phyloP scores from a whole-genome alignment of 2,329 filamentous ascomycete species.

The Chaetothyriales sp. region DNA sequence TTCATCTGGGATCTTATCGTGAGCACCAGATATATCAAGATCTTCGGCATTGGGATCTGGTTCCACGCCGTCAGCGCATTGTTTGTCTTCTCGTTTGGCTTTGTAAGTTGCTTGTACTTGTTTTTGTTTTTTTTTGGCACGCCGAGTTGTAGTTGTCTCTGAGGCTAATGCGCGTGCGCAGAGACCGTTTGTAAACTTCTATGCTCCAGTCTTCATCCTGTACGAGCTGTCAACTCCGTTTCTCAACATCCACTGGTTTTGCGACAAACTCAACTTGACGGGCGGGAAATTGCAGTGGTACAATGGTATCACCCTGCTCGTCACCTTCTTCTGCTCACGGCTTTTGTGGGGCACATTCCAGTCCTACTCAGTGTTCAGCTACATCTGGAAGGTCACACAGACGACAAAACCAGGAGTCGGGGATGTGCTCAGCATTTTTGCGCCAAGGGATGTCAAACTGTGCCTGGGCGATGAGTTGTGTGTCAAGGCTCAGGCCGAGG shows the following conservation, averaged over 20 bases:
- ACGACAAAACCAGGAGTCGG: conserved; percentile 23
- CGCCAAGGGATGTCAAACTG: conserved; percentile 22
- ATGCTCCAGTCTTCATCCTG: conserved; percentile 51
- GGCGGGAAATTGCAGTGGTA: conserved; percentile 48
- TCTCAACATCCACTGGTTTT: conserved; percentile 58
- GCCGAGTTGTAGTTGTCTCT: background rate
- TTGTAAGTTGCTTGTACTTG: conserved; percentile 36
- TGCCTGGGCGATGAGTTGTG: conserved; percentile 27
- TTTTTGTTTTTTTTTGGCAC: background rate
- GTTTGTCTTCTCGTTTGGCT: conserved; percentile 49
- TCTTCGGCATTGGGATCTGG: conserved; percentile 49
- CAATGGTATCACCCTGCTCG: conserved; percentile 47
- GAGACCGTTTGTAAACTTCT: conserved; percentile 54
- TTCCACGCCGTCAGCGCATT: conserved; percentile 49
- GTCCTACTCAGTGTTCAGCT: conserved; percentile 44
- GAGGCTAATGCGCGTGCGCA: conserved; percentile 21
- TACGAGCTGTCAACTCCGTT: conserved; percentile 55
- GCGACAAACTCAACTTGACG: conserved; percentile 53
- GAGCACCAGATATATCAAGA: conserved; percentile 39
- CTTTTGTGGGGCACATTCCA: conserved; percentile 51
- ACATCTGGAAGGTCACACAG: conserved; percentile 43
- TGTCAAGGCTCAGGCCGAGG: conserved; percentile 30
- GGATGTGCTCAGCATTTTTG: conserved; percentile 17
- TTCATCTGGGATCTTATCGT: conserved; percentile 52
- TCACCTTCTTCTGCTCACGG: conserved; percentile 48